Evolutionary conservation across 371 early-diverging fungal genomes (phyloP).

Genomic region (Phascolomyces articulosus): DNA sequence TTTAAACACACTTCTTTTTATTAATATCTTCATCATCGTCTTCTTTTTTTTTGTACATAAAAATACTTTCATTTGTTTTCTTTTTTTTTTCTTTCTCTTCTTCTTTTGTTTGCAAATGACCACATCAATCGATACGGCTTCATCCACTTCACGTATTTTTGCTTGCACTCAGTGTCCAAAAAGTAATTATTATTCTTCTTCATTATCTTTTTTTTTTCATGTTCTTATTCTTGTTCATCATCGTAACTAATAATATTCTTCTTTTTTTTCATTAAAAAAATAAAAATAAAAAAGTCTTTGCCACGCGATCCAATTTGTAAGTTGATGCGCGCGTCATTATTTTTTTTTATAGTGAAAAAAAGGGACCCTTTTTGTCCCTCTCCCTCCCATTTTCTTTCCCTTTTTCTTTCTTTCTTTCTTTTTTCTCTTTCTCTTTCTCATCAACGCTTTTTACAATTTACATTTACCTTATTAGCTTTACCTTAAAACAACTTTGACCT

Average conservation of each 20-base stretch:
- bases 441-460: no score
- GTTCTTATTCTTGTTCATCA: background rate
- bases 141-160: constrained; percentile 30
- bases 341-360: background rate
- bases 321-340: background rate
- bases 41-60: constrained; percentile 11
- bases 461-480: no score
- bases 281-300: constrained; percentile 47
- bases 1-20: background rate
- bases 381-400: no score
- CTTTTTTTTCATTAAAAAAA: constrained; percentile 2
- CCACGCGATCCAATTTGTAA: constrained; percentile 53
- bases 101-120: constrained; percentile 10
- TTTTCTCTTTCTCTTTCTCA: no score
- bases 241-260: constrained; percentile 12
- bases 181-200: constrained; percentile 22
- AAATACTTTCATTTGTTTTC: background rate
- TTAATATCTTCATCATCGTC: constrained; percentile 14
- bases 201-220: no score
- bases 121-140: constrained; percentile 13
- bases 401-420: no score
- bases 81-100: constrained; percentile 20
- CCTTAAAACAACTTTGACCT: no score
- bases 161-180: constrained; percentile 54
- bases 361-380: no score